Evolutionary conservation across 768 basidiomycete species (phyloP).

Genomic region (Pleurotus pulmonarius): DNA sequence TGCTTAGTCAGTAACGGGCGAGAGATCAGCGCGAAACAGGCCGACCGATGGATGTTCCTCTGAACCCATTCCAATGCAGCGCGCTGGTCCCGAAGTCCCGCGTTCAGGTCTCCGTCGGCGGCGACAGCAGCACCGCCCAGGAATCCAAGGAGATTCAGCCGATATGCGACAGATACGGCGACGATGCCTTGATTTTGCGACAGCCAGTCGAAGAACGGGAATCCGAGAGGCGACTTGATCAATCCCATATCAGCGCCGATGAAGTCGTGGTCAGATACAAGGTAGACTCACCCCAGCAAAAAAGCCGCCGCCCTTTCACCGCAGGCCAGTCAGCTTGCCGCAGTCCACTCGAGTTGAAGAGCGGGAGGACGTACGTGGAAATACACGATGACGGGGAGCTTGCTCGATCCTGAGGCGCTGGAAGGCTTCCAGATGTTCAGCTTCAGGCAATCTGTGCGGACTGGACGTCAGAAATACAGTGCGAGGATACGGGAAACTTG

Average conservation of each 20-base stretch:
- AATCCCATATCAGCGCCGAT: background rate
- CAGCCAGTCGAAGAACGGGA: constrained; percentile 46
- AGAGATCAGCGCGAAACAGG: background rate
- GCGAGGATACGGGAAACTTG: too few relatives aligned
- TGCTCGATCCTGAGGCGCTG: constrained; percentile 24
- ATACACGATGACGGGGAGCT: constrained; percentile 39
- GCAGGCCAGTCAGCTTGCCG: too few relatives aligned
- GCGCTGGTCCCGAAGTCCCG: constrained; percentile 39
- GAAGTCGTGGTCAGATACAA: background rate
- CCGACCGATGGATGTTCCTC: constrained; percentile 23
- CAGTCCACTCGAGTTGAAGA: background rate
- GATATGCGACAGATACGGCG: constrained; percentile 29
- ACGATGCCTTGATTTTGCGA: constrained; percentile 32
- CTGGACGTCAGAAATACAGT: background rate
- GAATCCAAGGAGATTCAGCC: constrained; percentile 26
- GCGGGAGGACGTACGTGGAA: constrained; percentile 33
- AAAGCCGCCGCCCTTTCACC: constrained; percentile 34
- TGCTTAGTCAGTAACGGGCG: background rate
- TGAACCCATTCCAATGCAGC: constrained; percentile 37
- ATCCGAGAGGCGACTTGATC: constrained; percentile 38
- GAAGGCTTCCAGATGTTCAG: constrained; percentile 41
- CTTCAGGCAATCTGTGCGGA: constrained; percentile 31
- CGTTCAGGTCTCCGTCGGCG: constrained; percentile 35
- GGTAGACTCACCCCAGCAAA: constrained; percentile 26
- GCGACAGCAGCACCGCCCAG: constrained; percentile 24